phyloP scores from a whole-genome alignment of 192 early-diverging fungal genomes.

The Backusella liffmaniae region DNA sequence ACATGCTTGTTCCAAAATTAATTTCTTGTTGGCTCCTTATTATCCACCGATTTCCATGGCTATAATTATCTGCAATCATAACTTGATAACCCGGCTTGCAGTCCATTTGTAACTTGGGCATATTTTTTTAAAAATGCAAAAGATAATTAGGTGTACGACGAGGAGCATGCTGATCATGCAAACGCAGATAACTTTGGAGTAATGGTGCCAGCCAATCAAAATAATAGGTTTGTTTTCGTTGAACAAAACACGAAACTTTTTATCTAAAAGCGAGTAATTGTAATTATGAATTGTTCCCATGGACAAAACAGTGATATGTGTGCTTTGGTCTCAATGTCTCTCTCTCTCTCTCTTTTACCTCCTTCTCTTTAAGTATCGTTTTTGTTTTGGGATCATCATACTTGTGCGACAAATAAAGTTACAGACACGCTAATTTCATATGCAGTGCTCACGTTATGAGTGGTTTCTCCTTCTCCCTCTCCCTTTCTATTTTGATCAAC shows the following conservation, averaged over 20 bases:
- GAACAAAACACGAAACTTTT: conserved; percentile 7
- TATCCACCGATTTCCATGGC: not conserved
- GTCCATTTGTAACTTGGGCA: not conserved
- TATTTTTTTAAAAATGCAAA: not conserved
- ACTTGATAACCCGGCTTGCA: not conserved
- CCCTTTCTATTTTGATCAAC: not conserved
- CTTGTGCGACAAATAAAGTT: not conserved
- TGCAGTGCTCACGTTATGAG: not conserved
- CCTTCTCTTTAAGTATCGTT: not conserved
- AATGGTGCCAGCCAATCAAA: not conserved
- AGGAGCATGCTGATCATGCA: not conserved
- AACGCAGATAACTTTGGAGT: not conserved
- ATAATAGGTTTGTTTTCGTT: not conserved
- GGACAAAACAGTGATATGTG: not conserved
- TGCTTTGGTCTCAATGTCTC: not conserved
- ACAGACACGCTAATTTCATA: not conserved
- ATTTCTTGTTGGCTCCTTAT: not conserved
- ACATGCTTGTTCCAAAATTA: conserved; percentile 5
- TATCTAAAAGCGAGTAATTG: not conserved
- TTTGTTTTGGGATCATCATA: not conserved
- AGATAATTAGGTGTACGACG: not conserved
- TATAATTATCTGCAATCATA: not conserved
- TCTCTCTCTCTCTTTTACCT: not conserved
- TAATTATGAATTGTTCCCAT: not conserved
- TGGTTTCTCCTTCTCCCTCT: not conserved